A percentile compares a stretch with the other conserved stretches of the same genome.
Evolutionary conservation across 495 filamentous ascomycete species (phyloP).

Genomic region (Trichoderma reesei): DNA sequence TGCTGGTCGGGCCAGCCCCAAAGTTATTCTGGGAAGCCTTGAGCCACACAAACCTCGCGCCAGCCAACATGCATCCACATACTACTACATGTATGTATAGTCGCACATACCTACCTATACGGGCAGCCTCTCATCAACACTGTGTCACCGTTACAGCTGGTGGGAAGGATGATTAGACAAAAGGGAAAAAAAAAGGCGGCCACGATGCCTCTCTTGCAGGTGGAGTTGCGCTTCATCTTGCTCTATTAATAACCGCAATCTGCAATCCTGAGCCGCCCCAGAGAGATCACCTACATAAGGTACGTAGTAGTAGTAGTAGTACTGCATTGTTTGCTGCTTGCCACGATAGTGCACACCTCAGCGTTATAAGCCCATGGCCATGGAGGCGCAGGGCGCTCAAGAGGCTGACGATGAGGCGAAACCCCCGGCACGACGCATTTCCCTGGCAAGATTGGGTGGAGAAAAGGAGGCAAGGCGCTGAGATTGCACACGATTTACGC

Average conservation of each 20-base stretch:
- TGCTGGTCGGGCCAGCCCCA: no score
- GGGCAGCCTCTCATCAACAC: not conserved
- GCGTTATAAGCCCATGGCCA: not conserved
- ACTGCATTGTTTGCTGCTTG: no score
- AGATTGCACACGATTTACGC: not conserved
- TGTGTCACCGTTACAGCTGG: not conserved
- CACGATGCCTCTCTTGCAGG: not conserved
- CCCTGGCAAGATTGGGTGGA: not conserved
- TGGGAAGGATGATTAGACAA: not conserved
- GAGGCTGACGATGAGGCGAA: not conserved
- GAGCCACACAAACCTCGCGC: no score
- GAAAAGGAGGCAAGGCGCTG: not conserved
- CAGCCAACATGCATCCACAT: no score
- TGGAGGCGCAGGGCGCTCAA: not conserved
- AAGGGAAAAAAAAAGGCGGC: not conserved
- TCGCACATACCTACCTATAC: no score
- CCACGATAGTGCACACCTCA: no score
- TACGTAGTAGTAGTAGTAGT: no score
- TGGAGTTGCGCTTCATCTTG: constrained; percentile 7
- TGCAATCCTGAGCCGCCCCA: not conserved
- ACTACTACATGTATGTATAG: no score
- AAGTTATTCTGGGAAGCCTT: no score
- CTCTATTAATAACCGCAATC: constrained; percentile 7
- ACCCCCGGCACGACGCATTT: not conserved
- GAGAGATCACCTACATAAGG: not conserved